phyloP scores from a whole-genome alignment of 495 filamentous ascomycete species.

The Amniculicola lignicola region DNA sequence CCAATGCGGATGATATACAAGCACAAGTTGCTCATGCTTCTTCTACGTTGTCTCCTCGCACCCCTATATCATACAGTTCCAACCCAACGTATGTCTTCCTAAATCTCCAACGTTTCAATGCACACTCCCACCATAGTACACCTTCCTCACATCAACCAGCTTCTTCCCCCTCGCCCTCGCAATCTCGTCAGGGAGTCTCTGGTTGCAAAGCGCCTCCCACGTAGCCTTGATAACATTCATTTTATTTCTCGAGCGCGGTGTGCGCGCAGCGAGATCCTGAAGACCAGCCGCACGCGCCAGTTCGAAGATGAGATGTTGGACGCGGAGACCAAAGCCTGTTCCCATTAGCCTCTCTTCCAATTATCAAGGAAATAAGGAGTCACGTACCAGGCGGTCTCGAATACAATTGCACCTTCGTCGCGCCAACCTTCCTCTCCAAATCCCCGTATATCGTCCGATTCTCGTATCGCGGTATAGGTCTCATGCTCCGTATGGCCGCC shows the following conservation, averaged over 20 bases:
- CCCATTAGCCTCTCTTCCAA: neutral
- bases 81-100: neutral
- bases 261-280: constrained; percentile 74
- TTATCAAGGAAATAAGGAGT: neutral
- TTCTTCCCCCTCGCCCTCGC: constrained; percentile 86
- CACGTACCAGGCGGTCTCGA: constrained; percentile 80
- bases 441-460: constrained; percentile 85
- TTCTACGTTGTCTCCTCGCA: neutral
- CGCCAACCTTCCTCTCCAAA: constrained; percentile 79
- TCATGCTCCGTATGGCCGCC: constrained; percentile 79
- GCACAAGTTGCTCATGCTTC: neutral
- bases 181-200: constrained; percentile 82
- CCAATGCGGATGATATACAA: constrained; percentile 12
- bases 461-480: constrained; percentile 84
- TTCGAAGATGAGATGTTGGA: constrained; percentile 86
- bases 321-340: constrained; percentile 85
- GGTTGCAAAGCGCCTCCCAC: constrained; percentile 73
- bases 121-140: constrained; percentile 86
- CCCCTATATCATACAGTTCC: neutral
- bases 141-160: constrained; percentile 90
- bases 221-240: constrained; percentile 97
- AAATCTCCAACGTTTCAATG: constrained; percentile 22
- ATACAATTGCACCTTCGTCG: constrained; percentile 73
- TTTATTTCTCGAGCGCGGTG: constrained; percentile 76
- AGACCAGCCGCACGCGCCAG: constrained; percentile 83